These are phyloP conservation scores for Solanum aculeatissimum DNA, from an alignment of 305 asterid species.

Conservation along the genomic window DNA sequence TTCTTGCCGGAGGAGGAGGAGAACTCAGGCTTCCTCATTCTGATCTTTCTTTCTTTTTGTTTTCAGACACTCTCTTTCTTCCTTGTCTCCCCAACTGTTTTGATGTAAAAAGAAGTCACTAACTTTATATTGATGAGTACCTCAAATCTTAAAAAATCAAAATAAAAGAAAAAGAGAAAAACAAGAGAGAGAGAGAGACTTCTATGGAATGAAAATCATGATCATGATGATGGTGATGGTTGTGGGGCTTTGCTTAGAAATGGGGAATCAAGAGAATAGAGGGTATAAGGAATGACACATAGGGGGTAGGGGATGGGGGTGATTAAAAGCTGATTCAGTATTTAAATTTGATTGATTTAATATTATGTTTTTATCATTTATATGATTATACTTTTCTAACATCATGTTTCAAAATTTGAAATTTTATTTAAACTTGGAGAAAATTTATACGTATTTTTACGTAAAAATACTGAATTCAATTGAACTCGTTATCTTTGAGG, in stretches of 20 bases:
- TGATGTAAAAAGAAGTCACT: conserved; percentile 22
- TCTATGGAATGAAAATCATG: conserved; percentile 25
- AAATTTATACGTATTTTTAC: neutral
- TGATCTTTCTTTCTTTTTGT: neutral
- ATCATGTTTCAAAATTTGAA: neutral
- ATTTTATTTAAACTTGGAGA: neutral
- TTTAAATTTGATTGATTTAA: neutral
- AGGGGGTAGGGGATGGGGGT: neutral
- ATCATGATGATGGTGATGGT: conserved; percentile 31
- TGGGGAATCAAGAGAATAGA: conserved; percentile 20
- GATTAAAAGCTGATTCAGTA: neutral
- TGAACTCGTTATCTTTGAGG: neutral
- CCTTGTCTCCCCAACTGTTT: conserved; percentile 22
- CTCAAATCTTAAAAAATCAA: neutral
- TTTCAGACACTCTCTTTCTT: neutral
- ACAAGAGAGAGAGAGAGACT: conserved; percentile 3
- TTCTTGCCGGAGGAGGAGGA: conserved; percentile 3
- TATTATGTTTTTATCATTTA: neutral
- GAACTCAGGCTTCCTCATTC: conserved; percentile 39
- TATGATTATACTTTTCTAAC: rapidly evolving
- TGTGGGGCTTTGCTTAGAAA: conserved; percentile 77
- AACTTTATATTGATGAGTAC: conserved; percentile 2
- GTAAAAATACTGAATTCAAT: neutral
- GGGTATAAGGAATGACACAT: conserved; percentile 1
- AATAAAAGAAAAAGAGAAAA: neutral